Evolutionary conservation across 768 basidiomycete species (phyloP), one percentile per base, ranked within the genome.

Genomic region (Russula vinacea): DNA sequence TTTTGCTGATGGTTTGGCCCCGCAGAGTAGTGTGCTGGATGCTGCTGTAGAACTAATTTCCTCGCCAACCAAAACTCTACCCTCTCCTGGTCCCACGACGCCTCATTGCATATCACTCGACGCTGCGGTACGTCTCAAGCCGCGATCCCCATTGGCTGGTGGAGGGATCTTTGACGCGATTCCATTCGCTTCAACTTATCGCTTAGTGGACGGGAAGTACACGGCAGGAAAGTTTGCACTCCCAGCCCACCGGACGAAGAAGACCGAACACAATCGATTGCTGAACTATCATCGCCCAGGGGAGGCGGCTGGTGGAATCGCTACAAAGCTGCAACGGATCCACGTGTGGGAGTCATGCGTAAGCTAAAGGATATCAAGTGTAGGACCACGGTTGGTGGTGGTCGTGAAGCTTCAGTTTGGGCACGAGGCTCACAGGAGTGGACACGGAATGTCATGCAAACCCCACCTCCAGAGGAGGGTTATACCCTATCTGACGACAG

Each of bases 311-410:
- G 87, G 88, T 75, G 76, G 60, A 68, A 68, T 37, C 78, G 76
- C 66, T 93, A 92, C 67, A 71, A 79, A 13, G 80, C 79, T 3
- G 80, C 74, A 14, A 92, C 91, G 1, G 87, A 92, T 68, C 90
- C 89, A 5, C 79, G 90, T 19, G 77, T 91, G 14, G 83, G 86
- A 2, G 78, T 92, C 11, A 81, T 90, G 45, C 79, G 78, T 65
- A 86, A 85, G 72, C 73, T 92, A 50, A 84, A 85, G 62, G 88
- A 86, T 1, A 81, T 85, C 33, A 92, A 90, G 76, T 79, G 89
- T 66, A 91, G 86, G 74, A 75, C 71, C 13, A 67, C 71, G 8
- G 13, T 22, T n/a, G 74, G 74, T 32, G 77, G 80, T 65, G 76
- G 75, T 5, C 62, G 67, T 22, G 75, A 79, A 44, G 71, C 76